A percentile compares a stretch with the other conserved stretches of the same genome.
These are phyloP conservation scores for Coemansia sp. DNA, from an alignment of 192 early-diverging fungal species.

Conservation along the genomic window DNA sequence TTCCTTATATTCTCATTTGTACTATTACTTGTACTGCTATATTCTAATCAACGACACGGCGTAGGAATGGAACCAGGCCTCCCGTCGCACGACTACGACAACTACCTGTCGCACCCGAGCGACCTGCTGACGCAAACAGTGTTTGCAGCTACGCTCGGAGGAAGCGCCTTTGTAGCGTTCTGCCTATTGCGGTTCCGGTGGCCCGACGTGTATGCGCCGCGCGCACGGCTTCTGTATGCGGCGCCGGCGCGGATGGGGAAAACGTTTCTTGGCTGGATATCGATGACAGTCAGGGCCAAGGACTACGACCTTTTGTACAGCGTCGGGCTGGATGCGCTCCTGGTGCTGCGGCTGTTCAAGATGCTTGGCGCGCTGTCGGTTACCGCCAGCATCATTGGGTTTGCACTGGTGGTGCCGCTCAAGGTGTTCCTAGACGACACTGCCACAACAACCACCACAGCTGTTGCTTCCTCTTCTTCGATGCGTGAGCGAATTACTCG, in stretches of 20 bases:
- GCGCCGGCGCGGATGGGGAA: slow-evolving; percentile 50
- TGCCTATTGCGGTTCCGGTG: slow-evolving; percentile 57
- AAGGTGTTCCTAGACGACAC: slow-evolving; percentile 38
- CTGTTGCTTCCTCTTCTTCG: background rate
- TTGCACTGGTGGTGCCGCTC: slow-evolving; percentile 40
- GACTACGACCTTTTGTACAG: slow-evolving; percentile 54
- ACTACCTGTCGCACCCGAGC: slow-evolving; percentile 50
- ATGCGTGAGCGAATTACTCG: slow-evolving; percentile 19
- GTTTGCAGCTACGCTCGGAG: slow-evolving; percentile 42
- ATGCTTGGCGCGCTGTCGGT: slow-evolving; percentile 40
- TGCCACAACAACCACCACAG: background rate
- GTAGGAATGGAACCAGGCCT: slow-evolving; percentile 10
- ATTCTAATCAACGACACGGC: background rate
- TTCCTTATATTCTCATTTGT: too few relatives aligned
- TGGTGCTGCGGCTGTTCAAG: slow-evolving; percentile 54
- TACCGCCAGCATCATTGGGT: slow-evolving; percentile 27
- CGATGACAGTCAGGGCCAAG: slow-evolving; percentile 40
- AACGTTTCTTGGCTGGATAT: slow-evolving; percentile 49
- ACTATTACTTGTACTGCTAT: too few relatives aligned
- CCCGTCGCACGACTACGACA: slow-evolving; percentile 39
- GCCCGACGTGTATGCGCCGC: slow-evolving; percentile 57
- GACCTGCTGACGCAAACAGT: slow-evolving; percentile 54
- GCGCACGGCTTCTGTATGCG: slow-evolving; percentile 43
- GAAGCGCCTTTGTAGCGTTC: slow-evolving; percentile 43
- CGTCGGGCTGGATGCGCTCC: slow-evolving; percentile 48